Conservation (phyloP, 2,329 filamentous ascomycete genomes). For the Tolypocladium ovalisporum region DNA sequence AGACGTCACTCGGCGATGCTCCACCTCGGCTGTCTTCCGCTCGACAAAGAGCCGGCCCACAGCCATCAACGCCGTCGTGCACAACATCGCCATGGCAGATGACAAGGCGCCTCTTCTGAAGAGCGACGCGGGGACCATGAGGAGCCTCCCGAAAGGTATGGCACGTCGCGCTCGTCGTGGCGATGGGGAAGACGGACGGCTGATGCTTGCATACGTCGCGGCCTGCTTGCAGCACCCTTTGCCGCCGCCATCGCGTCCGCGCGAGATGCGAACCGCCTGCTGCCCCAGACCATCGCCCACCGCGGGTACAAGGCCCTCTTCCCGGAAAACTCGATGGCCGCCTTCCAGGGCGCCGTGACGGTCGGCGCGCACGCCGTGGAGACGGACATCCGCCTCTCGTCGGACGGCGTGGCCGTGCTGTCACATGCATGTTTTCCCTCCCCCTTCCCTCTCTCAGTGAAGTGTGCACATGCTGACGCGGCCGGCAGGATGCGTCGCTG, state of each 20-base stretch:
- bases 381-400: slow-evolving; percentile 76
- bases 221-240: slow-evolving; percentile 13
- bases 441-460: not conserved
- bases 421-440: slow-evolving; percentile 49
- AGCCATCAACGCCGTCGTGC: not conserved
- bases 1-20: not conserved
- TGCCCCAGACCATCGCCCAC: slow-evolving; percentile 68
- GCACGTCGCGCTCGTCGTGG: not conserved
- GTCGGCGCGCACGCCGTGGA: slow-evolving; percentile 74
- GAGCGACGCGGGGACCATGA: not conserved
- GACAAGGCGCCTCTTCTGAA: not conserved
- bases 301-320: slow-evolving; percentile 66
- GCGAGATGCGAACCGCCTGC: slow-evolving; percentile 14
- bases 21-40: not conserved
- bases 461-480: not conserved
- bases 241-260: slow-evolving; percentile 19
- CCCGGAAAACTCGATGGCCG: slow-evolving; percentile 79
- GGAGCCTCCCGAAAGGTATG: not conserved
- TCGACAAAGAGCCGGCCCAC: too few relatives aligned
- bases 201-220: not conserved
- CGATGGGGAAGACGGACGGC: not conserved
- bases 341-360: slow-evolving; percentile 63
- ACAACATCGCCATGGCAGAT: not conserved
- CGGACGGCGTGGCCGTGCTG: slow-evolving; percentile 74
- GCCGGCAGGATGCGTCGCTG: slow-evolving; percentile 55